Conservation (phyloP, 202 grass and related monocot genomes). For the Setaria italica region DNA sequence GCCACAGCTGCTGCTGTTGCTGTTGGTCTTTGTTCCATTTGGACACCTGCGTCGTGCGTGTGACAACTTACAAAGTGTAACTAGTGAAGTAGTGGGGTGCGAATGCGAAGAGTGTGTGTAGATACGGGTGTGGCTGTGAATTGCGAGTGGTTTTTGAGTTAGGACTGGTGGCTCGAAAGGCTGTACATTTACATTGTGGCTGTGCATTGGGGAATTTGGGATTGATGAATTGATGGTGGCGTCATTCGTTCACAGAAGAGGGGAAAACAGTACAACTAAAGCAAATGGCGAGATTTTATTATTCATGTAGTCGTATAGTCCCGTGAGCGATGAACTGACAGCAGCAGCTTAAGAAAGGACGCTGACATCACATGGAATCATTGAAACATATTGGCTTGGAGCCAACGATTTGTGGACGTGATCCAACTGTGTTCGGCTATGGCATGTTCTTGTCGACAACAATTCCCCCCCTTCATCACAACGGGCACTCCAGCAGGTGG, state of each 20-base stretch:
- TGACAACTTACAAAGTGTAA: constrained; percentile 29
- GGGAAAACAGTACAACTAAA: no score
- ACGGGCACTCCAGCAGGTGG: constrained; percentile 62
- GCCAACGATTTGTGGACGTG: neutral
- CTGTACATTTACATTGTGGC: neutral
- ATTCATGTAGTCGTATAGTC: neutral
- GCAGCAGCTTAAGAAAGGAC: constrained; percentile 1
- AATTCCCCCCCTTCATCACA: constrained; percentile 13
- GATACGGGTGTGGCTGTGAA: constrained; percentile 35
- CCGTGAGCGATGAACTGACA: constrained; percentile 2
- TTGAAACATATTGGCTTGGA: constrained; percentile 22
- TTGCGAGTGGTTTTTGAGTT: constrained; percentile 13
- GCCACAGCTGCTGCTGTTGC: fast-evolving
- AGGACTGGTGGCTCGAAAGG: neutral
- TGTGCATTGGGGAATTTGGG: neutral
- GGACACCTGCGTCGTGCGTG: neutral
- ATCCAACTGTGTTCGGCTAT: neutral
- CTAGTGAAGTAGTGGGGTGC: neutral
- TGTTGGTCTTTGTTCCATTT: neutral
- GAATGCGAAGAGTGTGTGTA: constrained; percentile 13
- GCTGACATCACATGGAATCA: constrained; percentile 33
- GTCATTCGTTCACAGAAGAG: neutral
- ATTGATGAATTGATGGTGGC: neutral
- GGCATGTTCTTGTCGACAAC: neutral
- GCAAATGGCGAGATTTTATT: neutral